Evolutionary conservation across 108 stramenopile species (phyloP).

Genomic region (Nannochloropsis salina): DNA sequence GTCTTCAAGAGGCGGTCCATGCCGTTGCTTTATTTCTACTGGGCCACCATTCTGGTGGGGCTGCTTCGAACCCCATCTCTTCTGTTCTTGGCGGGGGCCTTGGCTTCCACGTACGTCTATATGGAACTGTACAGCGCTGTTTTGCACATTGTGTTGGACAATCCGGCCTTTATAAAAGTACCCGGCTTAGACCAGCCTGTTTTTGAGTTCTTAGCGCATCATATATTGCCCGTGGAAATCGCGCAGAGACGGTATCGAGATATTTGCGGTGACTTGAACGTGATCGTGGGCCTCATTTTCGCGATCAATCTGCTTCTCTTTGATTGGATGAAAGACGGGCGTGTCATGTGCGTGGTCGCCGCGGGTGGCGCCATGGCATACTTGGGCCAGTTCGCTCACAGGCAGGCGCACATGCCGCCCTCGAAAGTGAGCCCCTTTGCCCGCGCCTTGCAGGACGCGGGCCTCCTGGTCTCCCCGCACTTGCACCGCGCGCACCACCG

Average conservation of each 20-base stretch:
- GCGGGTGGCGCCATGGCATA: neutral
- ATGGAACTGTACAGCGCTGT: slow-evolving; percentile 8
- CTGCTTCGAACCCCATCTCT: neutral
- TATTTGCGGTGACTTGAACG: neutral
- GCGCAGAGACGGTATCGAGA: slow-evolving; percentile 1
- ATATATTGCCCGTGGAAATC: slow-evolving; percentile 20
- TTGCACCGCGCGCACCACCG: neutral
- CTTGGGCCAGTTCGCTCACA: neutral
- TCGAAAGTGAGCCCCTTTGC: neutral
- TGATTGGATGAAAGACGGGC: neutral
- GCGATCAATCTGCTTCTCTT: neutral
- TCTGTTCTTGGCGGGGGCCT: neutral
- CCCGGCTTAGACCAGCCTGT: neutral
- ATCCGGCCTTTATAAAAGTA: neutral
- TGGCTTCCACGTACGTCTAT: neutral
- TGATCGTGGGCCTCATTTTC: neutral
- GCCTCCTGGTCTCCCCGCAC: neutral
- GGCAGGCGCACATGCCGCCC: neutral
- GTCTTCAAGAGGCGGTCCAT: neutral
- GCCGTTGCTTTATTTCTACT: slow-evolving; percentile 2
- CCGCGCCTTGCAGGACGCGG: neutral
- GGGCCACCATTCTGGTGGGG: neutral
- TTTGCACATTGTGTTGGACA: neutral
- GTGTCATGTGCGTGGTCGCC: neutral
- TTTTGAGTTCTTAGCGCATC: slow-evolving; percentile 4